These are phyloP conservation scores for Cadophora gregata DNA, from an alignment of 2,329 filamentous ascomycete genomes.

Conservation along the genomic window DNA sequence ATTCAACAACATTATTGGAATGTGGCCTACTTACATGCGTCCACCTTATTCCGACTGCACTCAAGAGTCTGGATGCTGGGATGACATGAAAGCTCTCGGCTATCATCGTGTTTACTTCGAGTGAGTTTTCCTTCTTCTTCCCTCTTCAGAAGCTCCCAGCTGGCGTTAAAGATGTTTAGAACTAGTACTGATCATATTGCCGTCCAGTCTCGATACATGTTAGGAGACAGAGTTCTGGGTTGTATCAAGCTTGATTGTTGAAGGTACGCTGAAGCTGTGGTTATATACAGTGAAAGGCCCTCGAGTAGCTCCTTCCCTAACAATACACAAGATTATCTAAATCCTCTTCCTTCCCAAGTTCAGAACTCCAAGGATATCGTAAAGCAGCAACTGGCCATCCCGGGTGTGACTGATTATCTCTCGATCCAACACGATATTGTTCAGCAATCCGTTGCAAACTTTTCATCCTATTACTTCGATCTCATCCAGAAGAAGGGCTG, in stretches of 20 bases:
- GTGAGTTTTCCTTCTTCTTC: too few species aligned
- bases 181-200: background rate
- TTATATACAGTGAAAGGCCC: too few species aligned
- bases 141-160: too few species aligned
- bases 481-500: background rate
- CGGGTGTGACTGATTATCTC: constrained; percentile 44
- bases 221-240: too few species aligned
- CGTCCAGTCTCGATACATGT: constrained; percentile 56
- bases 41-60: constrained; percentile 47
- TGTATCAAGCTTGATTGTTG: too few species aligned
- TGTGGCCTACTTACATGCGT: constrained; percentile 57
- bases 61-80: constrained; percentile 46
- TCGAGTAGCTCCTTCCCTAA: too few species aligned
- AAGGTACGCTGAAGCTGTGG: too few species aligned
- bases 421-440: constrained; percentile 6
- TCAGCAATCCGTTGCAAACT: background rate
- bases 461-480: background rate
- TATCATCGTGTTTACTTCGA: constrained; percentile 46
- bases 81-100: constrained; percentile 45
- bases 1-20: constrained; percentile 56
- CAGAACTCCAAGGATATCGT: constrained; percentile 54
- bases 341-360: constrained; percentile 49
- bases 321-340: constrained; percentile 56
- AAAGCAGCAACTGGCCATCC: constrained; percentile 44
- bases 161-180: too few species aligned